Percentiles rank a stretch among this genome's conserved stretches.
phyloP scores from a whole-genome alignment of 2,329 filamentous ascomycete genomes.

The Cercospora sp. region DNA sequence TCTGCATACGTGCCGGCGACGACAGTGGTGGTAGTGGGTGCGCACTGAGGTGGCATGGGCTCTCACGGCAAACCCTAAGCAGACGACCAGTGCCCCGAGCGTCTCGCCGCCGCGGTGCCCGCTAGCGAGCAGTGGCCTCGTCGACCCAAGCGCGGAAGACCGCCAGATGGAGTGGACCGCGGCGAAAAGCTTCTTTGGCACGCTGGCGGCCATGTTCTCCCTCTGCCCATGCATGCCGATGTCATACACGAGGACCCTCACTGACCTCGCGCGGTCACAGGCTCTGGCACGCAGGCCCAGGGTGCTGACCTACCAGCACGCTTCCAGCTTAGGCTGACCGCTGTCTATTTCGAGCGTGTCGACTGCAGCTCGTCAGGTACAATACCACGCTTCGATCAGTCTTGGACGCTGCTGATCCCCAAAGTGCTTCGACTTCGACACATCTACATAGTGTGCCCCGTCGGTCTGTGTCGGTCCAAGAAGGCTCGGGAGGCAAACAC shows the following conservation, averaged over 20 bases:
- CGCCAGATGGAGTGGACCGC: neutral
- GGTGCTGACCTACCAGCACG: constrained; percentile 13
- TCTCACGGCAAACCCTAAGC: neutral
- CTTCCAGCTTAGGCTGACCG: constrained; percentile 12
- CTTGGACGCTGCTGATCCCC: neutral
- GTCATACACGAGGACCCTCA: constrained; percentile 23
- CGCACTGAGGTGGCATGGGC: no score
- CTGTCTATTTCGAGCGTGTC: constrained; percentile 23
- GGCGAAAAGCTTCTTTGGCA: constrained; percentile 18
- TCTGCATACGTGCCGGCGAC: no score
- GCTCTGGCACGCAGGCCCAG: constrained; percentile 17
- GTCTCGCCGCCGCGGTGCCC: neutral
- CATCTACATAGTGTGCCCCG: constrained; percentile 2
- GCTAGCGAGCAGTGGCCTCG: constrained; percentile 1
- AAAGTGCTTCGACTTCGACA: neutral
- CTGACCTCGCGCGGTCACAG: constrained; percentile 3
- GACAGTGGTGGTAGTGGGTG: no score
- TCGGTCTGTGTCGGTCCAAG: constrained; percentile 14
- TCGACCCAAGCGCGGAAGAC: neutral
- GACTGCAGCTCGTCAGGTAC: constrained; percentile 24
- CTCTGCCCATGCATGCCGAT: constrained; percentile 14
- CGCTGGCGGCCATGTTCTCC: neutral
- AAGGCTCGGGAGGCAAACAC: constrained; percentile 12
- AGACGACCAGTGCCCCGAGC: neutral
- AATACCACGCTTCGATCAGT: constrained; percentile 24